phyloP scores from a whole-genome alignment of 2,329 filamentous ascomycete genomes.

The Didymella sp. region DNA sequence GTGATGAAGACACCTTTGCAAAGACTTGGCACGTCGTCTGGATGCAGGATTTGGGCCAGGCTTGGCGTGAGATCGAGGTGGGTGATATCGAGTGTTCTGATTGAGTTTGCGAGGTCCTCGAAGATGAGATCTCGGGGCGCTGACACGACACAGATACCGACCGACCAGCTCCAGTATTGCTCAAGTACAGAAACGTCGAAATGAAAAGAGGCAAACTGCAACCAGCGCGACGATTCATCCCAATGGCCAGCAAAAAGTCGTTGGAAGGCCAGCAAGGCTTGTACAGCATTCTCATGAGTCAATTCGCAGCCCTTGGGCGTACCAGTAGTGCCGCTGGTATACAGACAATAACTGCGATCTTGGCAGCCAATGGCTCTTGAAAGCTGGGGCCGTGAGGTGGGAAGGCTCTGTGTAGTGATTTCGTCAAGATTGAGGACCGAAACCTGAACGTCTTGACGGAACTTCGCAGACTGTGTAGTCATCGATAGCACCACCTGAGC shows the following conservation, averaged over 20 bases:
- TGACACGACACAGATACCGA: slow-evolving; percentile 82
- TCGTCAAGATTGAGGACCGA: slow-evolving; percentile 58
- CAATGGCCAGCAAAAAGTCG: slow-evolving; percentile 78
- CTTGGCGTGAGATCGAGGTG: slow-evolving; percentile 93
- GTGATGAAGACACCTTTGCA: slow-evolving; percentile 90
- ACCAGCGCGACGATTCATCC: slow-evolving; percentile 75
- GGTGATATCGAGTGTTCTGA: slow-evolving; percentile 76
- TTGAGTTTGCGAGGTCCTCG: slow-evolving; percentile 77
- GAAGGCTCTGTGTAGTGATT: slow-evolving; percentile 44
- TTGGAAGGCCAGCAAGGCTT: slow-evolving; percentile 88
- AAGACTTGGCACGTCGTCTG: slow-evolving; percentile 79
- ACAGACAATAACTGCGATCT: slow-evolving; percentile 80
- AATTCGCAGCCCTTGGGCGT: slow-evolving; percentile 88
- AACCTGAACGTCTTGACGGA: slow-evolving; percentile 45
- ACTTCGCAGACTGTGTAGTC: slow-evolving; percentile 51
- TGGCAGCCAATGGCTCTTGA: slow-evolving; percentile 49
- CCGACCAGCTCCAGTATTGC: slow-evolving; percentile 95
- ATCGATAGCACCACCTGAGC: slow-evolving; percentile 69
- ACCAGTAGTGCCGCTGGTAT: slow-evolving; percentile 87
- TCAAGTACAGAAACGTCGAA: slow-evolving; percentile 94
- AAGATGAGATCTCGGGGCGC: slow-evolving; percentile 85
- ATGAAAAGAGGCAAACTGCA: slow-evolving; percentile 93
- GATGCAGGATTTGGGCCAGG: slow-evolving; percentile 77
- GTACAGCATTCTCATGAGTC: slow-evolving; percentile 86
- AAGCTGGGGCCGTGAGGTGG: slow-evolving; percentile 42